A percentile compares a stretch with the other conserved stretches of the same genome.
These are phyloP conservation scores for Tylopilus subfusipes DNA, from an alignment of 768 basidiomycete species.

Conservation along the genomic window DNA sequence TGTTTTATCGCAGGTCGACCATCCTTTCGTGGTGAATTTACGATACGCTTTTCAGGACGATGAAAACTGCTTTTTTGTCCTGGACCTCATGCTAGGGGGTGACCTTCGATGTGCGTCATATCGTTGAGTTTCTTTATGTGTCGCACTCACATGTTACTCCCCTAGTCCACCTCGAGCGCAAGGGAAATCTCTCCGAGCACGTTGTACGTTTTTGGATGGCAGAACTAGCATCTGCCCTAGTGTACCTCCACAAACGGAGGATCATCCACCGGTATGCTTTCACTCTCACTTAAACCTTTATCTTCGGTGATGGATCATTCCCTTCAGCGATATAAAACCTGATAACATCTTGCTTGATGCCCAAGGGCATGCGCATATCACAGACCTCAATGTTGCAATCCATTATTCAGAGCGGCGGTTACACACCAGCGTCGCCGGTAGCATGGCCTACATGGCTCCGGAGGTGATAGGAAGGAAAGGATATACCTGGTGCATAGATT, in stretches of 20 bases:
- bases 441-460: slow-evolving; percentile 99
- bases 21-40: slow-evolving; percentile 85
- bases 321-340: slow-evolving; percentile 84
- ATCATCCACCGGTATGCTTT: slow-evolving; percentile 89
- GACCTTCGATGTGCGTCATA: slow-evolving; percentile 78
- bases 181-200: slow-evolving; percentile 61
- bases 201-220: slow-evolving; percentile 85
- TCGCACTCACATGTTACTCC: neutral
- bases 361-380: slow-evolving; percentile 92
- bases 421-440: slow-evolving; percentile 93
- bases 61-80: slow-evolving; percentile 95
- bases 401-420: slow-evolving; percentile 89
- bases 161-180: slow-evolving; percentile 81
- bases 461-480: slow-evolving; percentile 91
- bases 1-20: slow-evolving; percentile 59
- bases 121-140: neutral
- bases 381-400: slow-evolving; percentile 98
- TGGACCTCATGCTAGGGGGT: slow-evolving; percentile 95
- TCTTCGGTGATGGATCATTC: slow-evolving; percentile 8
- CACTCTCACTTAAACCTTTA: neutral
- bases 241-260: slow-evolving; percentile 85
- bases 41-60: slow-evolving; percentile 98
- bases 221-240: slow-evolving; percentile 79
- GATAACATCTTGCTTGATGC: slow-evolving; percentile 95
- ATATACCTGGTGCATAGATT: slow-evolving; percentile 90